phyloP scores from a whole-genome alignment of 2,329 filamentous ascomycete genomes.

The Zasmidium angulare region DNA sequence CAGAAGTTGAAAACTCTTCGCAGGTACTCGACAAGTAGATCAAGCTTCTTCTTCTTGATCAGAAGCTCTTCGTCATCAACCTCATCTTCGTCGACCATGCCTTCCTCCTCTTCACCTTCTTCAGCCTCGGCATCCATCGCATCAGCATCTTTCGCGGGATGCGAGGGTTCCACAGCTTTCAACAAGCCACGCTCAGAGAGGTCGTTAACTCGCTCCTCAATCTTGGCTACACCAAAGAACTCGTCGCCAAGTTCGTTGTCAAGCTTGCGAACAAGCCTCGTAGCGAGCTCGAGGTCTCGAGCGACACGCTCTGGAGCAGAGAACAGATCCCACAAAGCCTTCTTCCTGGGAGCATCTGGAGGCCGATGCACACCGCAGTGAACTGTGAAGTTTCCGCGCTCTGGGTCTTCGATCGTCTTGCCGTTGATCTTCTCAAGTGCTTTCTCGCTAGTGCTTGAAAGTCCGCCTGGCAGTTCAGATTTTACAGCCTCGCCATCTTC shows the following conservation, averaged over 20 bases:
- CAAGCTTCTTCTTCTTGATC: constrained; percentile 93
- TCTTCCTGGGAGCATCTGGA: constrained; percentile 81
- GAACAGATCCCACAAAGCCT: constrained; percentile 95
- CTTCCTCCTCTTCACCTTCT: constrained; percentile 70
- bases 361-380: constrained; percentile 96
- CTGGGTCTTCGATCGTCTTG: constrained; percentile 93
- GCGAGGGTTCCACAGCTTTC: constrained; percentile 60
- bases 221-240: constrained; percentile 73
- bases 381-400: constrained; percentile 92
- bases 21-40: constrained; percentile 93
- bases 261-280: constrained; percentile 77
- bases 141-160: constrained; percentile 57
- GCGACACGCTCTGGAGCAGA: constrained; percentile 91
- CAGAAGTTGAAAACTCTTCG: constrained; percentile 98
- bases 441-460: constrained; percentile 57
- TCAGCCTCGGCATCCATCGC: constrained; percentile 68
- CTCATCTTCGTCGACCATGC: constrained; percentile 61
- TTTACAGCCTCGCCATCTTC: constrained; percentile 22
- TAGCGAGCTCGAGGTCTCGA: constrained; percentile 80
- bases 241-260: constrained; percentile 79
- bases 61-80: constrained; percentile 86
- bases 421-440: constrained; percentile 93
- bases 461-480: constrained; percentile 10
- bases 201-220: constrained; percentile 84
- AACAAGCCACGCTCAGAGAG: constrained; percentile 74